Evolutionary conservation across 352 stramenopile genomes (phyloP), one percentile per base, ranked within the genome.

Genomic region (Pythium sukuiense): DNA sequence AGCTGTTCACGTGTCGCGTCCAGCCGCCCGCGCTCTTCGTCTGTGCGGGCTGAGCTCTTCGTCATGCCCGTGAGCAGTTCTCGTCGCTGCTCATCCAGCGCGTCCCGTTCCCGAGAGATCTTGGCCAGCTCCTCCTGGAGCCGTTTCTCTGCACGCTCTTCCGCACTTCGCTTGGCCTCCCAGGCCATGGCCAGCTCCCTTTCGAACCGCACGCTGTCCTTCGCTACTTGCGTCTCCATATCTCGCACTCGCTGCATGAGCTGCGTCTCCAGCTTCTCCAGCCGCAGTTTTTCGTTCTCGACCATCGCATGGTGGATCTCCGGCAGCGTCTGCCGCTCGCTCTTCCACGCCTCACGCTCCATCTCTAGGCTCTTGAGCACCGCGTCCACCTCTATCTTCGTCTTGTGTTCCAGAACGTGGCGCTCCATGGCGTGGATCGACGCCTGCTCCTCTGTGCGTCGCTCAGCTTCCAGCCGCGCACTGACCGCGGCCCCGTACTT

Each of bases 21-120:
- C 57, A 92, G 52, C 37, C 81, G 79, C n/a, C 73, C 84, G 12
- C 85, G 83, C 49, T 93, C 84, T 30, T 95, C 84, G 63, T 95
- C 84, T 3, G 80, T 68, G 14, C 84, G 81, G 5, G 77, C 70
- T 20, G 74, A 80, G 48, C 78, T 75, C 32, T 73, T 74, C 39
- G 80, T 76, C 61, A 89, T 73, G 8, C 76, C 77, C 53, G 76
- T 70, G 16, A 95, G 55, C 39, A 93, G 67, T 61, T 93, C 83
- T 13, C 79, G 74, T 5, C 84, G 83, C 67, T 95, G 83, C 49
- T 83, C 82, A 54, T 95, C 86, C 14, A 93, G 74, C 6, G 81
- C 79, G 29, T 90, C 78, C 0, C 84, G 83, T 58, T 95, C 86
- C 14, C 84, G 76, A 12, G 76, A 54, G 58, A 92, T 87, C 76